phyloP scores from a whole-genome alignment of 2,329 filamentous ascomycete genomes.

The Karstenula rhodostoma region DNA sequence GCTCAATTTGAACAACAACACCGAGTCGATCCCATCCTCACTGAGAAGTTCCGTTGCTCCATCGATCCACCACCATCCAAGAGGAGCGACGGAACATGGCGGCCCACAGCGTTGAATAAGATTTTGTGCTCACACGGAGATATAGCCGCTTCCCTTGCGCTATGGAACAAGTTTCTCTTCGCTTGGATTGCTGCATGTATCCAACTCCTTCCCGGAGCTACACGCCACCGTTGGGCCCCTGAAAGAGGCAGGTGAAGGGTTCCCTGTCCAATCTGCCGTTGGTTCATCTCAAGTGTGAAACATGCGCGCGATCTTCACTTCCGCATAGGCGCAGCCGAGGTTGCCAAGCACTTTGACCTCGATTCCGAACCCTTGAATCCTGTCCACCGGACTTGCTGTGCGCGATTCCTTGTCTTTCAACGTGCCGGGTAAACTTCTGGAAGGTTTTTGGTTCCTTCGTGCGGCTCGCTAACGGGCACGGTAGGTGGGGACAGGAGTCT shows the following conservation, averaged over 20 bases:
- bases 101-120: neutral
- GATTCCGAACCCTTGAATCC: neutral
- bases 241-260: slow-evolving; percentile 2
- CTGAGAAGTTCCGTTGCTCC: neutral
- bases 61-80: neutral
- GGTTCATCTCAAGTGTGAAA: slow-evolving; percentile 7
- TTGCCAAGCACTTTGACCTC: slow-evolving; percentile 2
- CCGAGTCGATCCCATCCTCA: neutral
- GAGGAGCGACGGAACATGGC: neutral
- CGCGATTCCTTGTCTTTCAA: slow-evolving; percentile 2
- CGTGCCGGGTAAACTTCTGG: slow-evolving; percentile 8
- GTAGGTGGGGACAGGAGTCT: neutral
- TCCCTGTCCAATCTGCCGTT: slow-evolving; percentile 4
- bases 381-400: slow-evolving; percentile 4
- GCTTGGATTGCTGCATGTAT: neutral
- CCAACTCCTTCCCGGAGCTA: neutral
- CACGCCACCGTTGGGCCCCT: slow-evolving; percentile 10
- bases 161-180: neutral
- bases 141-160: neutral
- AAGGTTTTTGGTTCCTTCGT: slow-evolving; percentile 2
- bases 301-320: slow-evolving; percentile 8
- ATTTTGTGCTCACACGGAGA: neutral
- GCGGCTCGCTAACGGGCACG: neutral
- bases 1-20: slow-evolving; percentile 6
- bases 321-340: slow-evolving; percentile 10